Percentiles rank a stretch among this genome's conserved stretches.
These are phyloP conservation scores for Sphaerulina populicola DNA, from an alignment of 2,329 filamentous ascomycete species.

Conservation along the genomic window DNA sequence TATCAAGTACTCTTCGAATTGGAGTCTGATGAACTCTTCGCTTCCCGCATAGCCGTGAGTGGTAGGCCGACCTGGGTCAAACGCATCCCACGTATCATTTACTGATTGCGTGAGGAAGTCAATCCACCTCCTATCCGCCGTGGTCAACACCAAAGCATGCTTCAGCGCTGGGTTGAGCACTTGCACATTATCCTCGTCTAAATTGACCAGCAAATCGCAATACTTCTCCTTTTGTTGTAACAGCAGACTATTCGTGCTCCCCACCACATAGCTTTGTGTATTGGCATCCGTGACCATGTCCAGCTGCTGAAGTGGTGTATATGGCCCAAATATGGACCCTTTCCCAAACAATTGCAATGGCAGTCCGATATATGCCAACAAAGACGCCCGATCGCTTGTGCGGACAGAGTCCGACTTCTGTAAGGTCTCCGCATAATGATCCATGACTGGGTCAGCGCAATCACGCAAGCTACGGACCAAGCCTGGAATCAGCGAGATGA, in stretches of 20 bases:
- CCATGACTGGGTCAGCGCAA: constrained; percentile 86
- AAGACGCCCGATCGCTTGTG: constrained; percentile 82
- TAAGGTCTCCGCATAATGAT: constrained; percentile 68
- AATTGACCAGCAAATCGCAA: constrained; percentile 90
- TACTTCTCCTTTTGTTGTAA: constrained; percentile 92
- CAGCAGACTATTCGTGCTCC: constrained; percentile 89
- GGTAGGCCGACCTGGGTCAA: constrained; percentile 80
- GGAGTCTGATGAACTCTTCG: constrained; percentile 92
- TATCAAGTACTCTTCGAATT: constrained; percentile 94
- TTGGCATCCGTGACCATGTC: constrained; percentile 87
- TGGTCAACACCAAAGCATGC: constrained; percentile 66
- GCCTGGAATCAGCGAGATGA: constrained; percentile 89
- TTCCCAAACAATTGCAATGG: constrained; percentile 93
- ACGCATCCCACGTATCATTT: constrained; percentile 92
- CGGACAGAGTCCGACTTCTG: constrained; percentile 73
- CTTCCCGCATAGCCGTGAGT: constrained; percentile 91
- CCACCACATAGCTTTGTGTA: constrained; percentile 95
- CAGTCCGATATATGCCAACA: constrained; percentile 88
- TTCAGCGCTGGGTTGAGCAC: constrained; percentile 74
- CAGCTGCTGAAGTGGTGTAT: constrained; percentile 91
- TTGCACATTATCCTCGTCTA: constrained; percentile 79
- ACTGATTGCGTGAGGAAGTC: constrained; percentile 90
- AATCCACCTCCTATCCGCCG: constrained; percentile 89
- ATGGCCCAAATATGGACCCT: constrained; percentile 91
- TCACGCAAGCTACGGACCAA: constrained; percentile 87